Conservation (phyloP, 257 asterid species). For the Ballota nigra region DNA sequence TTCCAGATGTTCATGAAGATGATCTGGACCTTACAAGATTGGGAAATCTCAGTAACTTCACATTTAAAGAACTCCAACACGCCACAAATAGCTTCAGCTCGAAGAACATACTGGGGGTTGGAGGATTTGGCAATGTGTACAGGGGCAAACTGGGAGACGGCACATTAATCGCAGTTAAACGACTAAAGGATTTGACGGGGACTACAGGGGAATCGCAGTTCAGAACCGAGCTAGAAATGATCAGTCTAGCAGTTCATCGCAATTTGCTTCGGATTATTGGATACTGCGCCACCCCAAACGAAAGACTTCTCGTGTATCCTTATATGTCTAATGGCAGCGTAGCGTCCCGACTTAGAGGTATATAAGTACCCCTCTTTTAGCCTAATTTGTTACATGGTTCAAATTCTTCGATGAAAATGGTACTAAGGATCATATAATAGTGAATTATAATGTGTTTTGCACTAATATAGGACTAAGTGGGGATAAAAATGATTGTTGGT, state of each 20-base stretch:
- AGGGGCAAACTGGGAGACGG: constrained; percentile 68
- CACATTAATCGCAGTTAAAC: constrained; percentile 72
- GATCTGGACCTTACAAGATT: constrained; percentile 56
- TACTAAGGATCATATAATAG: too few relatives aligned
- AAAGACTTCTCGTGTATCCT: constrained; percentile 90
- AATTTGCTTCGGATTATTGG: constrained; percentile 80
- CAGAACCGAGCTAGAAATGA: constrained; percentile 77
- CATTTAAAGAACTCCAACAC: constrained; percentile 82
- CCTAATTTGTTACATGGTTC: neutral
- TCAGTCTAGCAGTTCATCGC: constrained; percentile 89
- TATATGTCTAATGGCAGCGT: constrained; percentile 95
- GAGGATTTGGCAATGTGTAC: constrained; percentile 94
- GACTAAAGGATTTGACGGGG: constrained; percentile 77
- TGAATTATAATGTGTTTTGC: too few relatives aligned
- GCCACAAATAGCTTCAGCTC: constrained; percentile 79
- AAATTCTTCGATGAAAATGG: too few relatives aligned
- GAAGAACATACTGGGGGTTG: constrained; percentile 89
- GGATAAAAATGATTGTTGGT: too few relatives aligned
- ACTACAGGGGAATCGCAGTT: constrained; percentile 86
- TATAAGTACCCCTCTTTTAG: neutral
- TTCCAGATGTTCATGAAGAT: constrained; percentile 71
- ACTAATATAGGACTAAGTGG: too few relatives aligned
- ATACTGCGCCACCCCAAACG: constrained; percentile 66
- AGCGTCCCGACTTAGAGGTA: constrained; percentile 86
- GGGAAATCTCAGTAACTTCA: constrained; percentile 71